Evolutionary conservation across 805 yeast species (phyloP), one percentile per base, ranked within the genome.

Genomic region (Teunomyces barrocoloradensis): DNA sequence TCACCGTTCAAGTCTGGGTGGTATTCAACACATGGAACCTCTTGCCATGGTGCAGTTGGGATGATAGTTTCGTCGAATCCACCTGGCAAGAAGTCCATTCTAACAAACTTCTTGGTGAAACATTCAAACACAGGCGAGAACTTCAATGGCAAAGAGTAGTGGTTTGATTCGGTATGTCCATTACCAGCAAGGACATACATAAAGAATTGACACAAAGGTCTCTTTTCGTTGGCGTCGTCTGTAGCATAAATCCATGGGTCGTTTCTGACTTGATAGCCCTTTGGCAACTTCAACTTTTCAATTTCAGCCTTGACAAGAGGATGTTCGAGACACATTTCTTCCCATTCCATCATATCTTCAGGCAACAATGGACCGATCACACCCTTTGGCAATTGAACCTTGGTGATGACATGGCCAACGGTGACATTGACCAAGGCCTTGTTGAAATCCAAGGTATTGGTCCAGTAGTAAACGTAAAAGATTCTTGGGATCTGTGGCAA

Each of bases 211-310:
- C 82, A 72, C 71, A 82, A 70, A n/a, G 82, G 78, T 65, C 84
- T 78, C 38, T 64, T 71, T 60, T 83, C 87, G 50, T 75, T 68
- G 42, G 79, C 69, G 56, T 81, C 83, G 61, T 84, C 89, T 29
- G 89, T 83, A 59, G 92, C 95, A 63, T 87, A 86, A 77, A 86
- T 87, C 95, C 96, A 87, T 45, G 91, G 89, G 63, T 86, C 92
- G 60, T 77, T 77, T 55, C 82, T 77, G 42, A 84, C 83, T 30
- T 63, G 61, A 69, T 63, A 78, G 62, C 60, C 77, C 54, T 69
- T 60, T 51, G 90, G 91, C 49, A 86, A 71, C 53, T 81, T 75
- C 66, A 85, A 73, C 63, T 85, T 84, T 49, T 74, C 86, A 55
- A 85, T 73, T 64, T 86, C 90, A 21, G 83, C 87, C 51, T 63